Evolutionary conservation across 2,329 filamentous ascomycete species (phyloP), one percentile per base, ranked within the genome.

Genomic region (Westerdykella ornata): DNA sequence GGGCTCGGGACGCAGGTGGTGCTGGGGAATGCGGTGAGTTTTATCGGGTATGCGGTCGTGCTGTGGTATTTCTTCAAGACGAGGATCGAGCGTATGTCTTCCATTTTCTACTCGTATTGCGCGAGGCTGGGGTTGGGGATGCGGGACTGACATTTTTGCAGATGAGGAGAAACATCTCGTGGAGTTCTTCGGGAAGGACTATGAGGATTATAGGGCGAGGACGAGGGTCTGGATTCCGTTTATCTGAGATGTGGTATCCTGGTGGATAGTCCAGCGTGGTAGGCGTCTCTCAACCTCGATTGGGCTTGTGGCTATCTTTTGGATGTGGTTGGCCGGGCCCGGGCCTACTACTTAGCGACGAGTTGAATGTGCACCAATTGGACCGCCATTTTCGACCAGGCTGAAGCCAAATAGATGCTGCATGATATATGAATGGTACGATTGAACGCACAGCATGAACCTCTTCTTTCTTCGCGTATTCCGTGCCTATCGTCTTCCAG

Each of bases 1-100:
- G 88, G 86, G 0, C 60, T 97, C n/a, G 92, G 92, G 4, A 95
- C 89, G 11, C 92, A 98, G 72, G 60, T 97, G 33, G 80, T 94
- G 41, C 73, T 96, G 49, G 90, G 90, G 14, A 98, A 98, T 67
- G 68, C 77, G 7, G 51, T 94, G 2, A 94, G 88, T 62, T 80
- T 94, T 43, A 52, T 82, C 5, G 84, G 68, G 2, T 97, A 94
- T 70, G 68, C 78, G 0, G 63, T 75, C 6, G 84, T 94, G 13
- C 66, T 98, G 52, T 96, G 87, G 87, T 74, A 71, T 45, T 98
- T 98, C 65, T 98, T 98, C 62, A 75, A 72, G 13, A 69, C 63
- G 11, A 73, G 92, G 45, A 89, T 97, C 49, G 66, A 65, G 40
- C 68, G 80, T 81, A 61, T 66, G 77, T 73, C 37, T 11, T 18